A percentile compares a stretch with the other conserved stretches of the same genome.
These are phyloP conservation scores for Persicaria maculosa DNA, from an alignment of 148 eudicot genomes.

Conservation along the genomic window DNA sequence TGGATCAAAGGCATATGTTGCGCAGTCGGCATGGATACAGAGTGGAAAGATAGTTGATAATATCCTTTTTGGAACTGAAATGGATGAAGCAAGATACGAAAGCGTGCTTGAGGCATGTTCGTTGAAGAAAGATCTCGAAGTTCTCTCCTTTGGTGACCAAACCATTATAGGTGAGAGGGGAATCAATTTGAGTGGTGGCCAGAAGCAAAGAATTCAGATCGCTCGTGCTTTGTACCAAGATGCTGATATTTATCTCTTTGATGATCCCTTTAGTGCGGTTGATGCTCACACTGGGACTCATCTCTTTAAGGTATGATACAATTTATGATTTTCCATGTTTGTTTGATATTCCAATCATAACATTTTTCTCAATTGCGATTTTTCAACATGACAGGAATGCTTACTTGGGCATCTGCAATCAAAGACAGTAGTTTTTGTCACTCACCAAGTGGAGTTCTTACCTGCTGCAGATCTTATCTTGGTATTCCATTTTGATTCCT, in stretches of 20 bases:
- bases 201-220: slow-evolving; percentile 13
- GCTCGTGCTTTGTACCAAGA: slow-evolving; percentile 16
- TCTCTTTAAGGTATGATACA: slow-evolving; percentile 9
- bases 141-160: slow-evolving; percentile 12
- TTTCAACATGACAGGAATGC: slow-evolving; percentile 37
- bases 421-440: slow-evolving; percentile 56
- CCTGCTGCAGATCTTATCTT: slow-evolving; percentile 51
- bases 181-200: slow-evolving; percentile 13
- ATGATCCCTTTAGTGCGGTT: slow-evolving; percentile 13
- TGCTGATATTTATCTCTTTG: slow-evolving; percentile 13
- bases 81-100: slow-evolving; percentile 8
- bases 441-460: slow-evolving; percentile 58
- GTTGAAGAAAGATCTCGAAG: slow-evolving; percentile 11
- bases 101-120: slow-evolving; percentile 9
- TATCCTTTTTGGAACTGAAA: slow-evolving; percentile 13
- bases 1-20: slow-evolving; percentile 12
- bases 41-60: slow-evolving; percentile 15
- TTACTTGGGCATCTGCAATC: slow-evolving; percentile 40
- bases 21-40: slow-evolving; percentile 14
- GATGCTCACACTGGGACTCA: slow-evolving; percentile 15
- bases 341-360: too few species aligned
- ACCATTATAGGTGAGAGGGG: slow-evolving; percentile 12
- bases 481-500: slow-evolving; percentile 26
- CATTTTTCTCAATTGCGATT: neutral
- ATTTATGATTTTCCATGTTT: too few species aligned